Conservation (phyloP, 2,329 filamentous ascomycete genomes). For the Dactylonectria estremocensis region DNA sequence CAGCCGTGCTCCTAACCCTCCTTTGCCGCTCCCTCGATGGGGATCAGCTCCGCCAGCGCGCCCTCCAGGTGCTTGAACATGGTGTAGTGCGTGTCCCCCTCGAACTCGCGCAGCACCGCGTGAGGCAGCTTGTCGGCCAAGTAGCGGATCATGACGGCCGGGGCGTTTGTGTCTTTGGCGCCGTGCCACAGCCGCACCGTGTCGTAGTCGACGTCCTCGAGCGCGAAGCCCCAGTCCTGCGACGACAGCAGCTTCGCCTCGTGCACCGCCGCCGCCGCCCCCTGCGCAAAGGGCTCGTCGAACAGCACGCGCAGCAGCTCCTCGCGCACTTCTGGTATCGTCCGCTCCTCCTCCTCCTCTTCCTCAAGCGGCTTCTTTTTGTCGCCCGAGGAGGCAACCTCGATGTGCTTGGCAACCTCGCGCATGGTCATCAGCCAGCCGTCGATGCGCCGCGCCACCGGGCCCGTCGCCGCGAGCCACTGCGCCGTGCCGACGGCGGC, state of each 20-base stretch:
- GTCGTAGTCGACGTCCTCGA: constrained; percentile 48
- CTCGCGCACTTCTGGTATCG: constrained; percentile 43
- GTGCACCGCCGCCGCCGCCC: constrained; percentile 42
- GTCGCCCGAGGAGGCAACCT: constrained; percentile 12
- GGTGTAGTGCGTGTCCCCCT: constrained; percentile 53
- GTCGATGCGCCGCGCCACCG: constrained; percentile 21
- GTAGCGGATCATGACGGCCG: constrained; percentile 53
- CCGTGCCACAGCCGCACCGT: constrained; percentile 54
- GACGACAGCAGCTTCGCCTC: constrained; percentile 51
- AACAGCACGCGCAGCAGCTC: constrained; percentile 49
- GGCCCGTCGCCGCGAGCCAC: constrained; percentile 30
- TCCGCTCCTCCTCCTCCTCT: background rate
- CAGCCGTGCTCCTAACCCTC: background rate
- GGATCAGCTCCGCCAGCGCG: constrained; percentile 30
- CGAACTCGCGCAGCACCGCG: constrained; percentile 51
- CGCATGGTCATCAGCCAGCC: constrained; percentile 32
- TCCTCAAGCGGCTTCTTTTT: background rate
- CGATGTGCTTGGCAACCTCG: constrained; percentile 11
- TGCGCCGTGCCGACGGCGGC: constrained; percentile 6
- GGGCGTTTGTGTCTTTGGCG: constrained; percentile 50
- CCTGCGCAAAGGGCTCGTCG: constrained; percentile 51
- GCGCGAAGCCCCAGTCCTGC: constrained; percentile 49
- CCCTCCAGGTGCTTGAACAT: constrained; percentile 45
- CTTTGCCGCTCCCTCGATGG: background rate
- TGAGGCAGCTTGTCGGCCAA: constrained; percentile 55